Base-by-base conservation (phyloP, 768 basidiomycete genomes). In the Rhizopogon vesiculosus region DNA sequence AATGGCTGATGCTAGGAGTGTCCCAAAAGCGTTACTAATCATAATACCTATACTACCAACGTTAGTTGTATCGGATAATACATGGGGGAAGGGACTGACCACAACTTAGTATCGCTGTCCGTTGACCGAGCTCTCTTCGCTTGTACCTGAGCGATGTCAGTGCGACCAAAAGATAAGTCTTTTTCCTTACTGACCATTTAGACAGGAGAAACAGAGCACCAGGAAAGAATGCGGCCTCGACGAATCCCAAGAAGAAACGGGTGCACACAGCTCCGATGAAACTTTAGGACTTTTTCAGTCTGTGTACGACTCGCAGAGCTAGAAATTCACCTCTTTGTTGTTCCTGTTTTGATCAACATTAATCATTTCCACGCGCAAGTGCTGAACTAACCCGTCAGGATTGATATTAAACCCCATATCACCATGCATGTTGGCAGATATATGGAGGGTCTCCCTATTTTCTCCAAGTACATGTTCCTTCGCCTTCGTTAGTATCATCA, bases 21-120 rank as follows among this genome's bases (percentile, higher is more conserved):
- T 78, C 3, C 91, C 90, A 65, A 92, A 91, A 0, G 89, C 91
- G 74, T 92, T 93, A 53, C 83, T 84, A 51, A 91, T 83, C 29
- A 92, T 74, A 62, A 78, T 83, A 18, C 91, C 52, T 43, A 38
- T 38, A 25, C 33, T 10, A 22, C 46, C 15, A 38, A 49, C 15
- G 35, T 49, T 49, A 9, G 35, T 13, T 38, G 35, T 9, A 16
- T 49, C 35, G 22, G 22, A 16, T 25, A 22, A 16, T 16, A 22
- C 22, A 25, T 16, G 15, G 10, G 35, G 3, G 8, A 49, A 49
- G 18, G 9, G 19, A 28, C 45, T 49, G 13, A 45, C 45, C 90
- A 57, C 87, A 89, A 41, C 79, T 80, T 31, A 91, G 74, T 45
- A 87, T 65, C 5, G 89, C 85, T 12, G 80, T 87, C 51, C 88